phyloP scores from a whole-genome alignment of 768 basidiomycete species.

The Holtermannia corniformis region DNA sequence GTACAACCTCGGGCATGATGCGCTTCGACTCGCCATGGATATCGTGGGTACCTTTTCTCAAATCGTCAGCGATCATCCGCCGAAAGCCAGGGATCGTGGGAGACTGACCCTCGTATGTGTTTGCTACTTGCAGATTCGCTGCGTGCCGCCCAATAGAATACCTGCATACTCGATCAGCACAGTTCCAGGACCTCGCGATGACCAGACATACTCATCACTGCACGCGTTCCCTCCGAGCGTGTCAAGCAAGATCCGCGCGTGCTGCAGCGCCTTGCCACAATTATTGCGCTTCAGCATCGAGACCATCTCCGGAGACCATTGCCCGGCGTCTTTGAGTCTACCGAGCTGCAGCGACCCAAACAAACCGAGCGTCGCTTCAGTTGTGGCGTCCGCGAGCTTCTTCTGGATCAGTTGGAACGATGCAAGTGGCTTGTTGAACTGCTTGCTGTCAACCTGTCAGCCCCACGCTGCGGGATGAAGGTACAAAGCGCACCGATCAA shows the following conservation, averaged over 20 bases:
- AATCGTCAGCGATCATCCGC: slow-evolving; percentile 43
- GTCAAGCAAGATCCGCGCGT: slow-evolving; percentile 70
- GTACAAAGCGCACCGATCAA: slow-evolving; percentile 52
- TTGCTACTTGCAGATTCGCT: slow-evolving; percentile 88
- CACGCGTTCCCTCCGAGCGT: slow-evolving; percentile 90
- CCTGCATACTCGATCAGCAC: slow-evolving; percentile 47
- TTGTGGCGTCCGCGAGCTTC: slow-evolving; percentile 90
- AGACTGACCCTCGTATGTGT: slow-evolving; percentile 75
- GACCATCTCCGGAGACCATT: slow-evolving; percentile 82
- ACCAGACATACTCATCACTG: slow-evolving; percentile 66
- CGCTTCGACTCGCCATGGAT: slow-evolving; percentile 29
- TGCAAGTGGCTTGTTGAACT: slow-evolving; percentile 80
- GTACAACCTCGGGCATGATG: neutral
- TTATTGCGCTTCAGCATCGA: slow-evolving; percentile 93
- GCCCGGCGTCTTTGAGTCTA: slow-evolving; percentile 68
- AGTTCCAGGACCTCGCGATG: neutral
- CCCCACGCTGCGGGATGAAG: neutral
- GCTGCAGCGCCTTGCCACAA: slow-evolving; percentile 81
- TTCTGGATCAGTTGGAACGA: slow-evolving; percentile 97
- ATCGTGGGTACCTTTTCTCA: slow-evolving; percentile 18
- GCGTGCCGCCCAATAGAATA: slow-evolving; percentile 93
- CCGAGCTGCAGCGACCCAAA: slow-evolving; percentile 48
- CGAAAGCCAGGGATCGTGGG: slow-evolving; percentile 57
- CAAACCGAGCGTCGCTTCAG: slow-evolving; percentile 65
- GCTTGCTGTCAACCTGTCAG: slow-evolving; percentile 46